Conservation (phyloP, 768 basidiomycete genomes). For the Lactarius vividus region DNA sequence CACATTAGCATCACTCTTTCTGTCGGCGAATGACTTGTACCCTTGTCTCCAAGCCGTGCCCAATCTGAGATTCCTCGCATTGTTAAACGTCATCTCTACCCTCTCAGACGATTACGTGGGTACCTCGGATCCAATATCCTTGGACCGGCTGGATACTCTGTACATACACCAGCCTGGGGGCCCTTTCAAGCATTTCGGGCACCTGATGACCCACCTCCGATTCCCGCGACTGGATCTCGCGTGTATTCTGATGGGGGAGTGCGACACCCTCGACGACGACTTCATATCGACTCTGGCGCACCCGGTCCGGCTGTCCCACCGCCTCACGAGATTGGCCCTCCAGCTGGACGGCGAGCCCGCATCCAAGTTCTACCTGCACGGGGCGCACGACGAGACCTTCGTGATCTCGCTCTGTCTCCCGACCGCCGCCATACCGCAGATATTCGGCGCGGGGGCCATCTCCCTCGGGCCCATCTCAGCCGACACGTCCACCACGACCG, state of each 20-base stretch:
- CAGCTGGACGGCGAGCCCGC: conserved; percentile 18
- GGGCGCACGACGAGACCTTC: conserved; percentile 5
- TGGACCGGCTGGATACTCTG: conserved; percentile 8
- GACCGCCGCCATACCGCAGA: conserved; percentile 4
- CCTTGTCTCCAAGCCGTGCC: conserved; percentile 14
- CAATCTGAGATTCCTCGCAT: conserved; percentile 13
- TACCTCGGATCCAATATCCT: neutral
- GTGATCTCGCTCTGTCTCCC: conserved; percentile 13
- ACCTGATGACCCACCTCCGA: conserved; percentile 16
- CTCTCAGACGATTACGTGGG: conserved; percentile 15
- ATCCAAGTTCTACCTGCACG: conserved; percentile 19
- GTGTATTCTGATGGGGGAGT: conserved; percentile 17
- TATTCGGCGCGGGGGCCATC: neutral
- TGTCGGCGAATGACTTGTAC: conserved; percentile 18
- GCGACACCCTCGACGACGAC: conserved; percentile 13
- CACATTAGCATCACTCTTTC: conserved; percentile 8
- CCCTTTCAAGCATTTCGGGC: conserved; percentile 10
- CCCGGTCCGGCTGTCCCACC: conserved; percentile 5
- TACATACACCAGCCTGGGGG: conserved; percentile 19
- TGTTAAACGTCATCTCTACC: conserved; percentile 10
- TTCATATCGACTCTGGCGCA: conserved; percentile 2
- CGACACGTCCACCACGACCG: conserved; percentile 10
- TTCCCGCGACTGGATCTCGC: conserved; percentile 7
- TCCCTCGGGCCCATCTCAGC: neutral
- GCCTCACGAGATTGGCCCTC: conserved; percentile 5